Evolutionary conservation across 768 basidiomycete genomes (phyloP).

Genomic region (Scleroderma citrinum): DNA sequence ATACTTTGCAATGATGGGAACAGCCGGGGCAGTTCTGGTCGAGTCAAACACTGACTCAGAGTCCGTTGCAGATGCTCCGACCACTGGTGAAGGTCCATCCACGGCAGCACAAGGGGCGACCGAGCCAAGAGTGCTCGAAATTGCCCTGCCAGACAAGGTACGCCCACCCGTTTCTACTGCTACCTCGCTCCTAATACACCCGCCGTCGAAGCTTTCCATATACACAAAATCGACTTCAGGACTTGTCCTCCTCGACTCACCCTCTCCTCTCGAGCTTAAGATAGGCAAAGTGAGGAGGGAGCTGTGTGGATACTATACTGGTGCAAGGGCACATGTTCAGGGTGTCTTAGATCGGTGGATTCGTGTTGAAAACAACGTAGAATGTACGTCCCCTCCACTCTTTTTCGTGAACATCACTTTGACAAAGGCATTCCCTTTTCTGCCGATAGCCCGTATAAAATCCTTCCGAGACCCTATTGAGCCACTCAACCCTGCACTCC

Average conservation of each 20-base stretch:
- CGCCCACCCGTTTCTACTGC: not conserved
- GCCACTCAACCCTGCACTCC: slow-evolving; percentile 78
- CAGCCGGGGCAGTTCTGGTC: slow-evolving; percentile 10
- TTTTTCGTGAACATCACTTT: not conserved
- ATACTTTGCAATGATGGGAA: slow-evolving; percentile 14
- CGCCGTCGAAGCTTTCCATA: slow-evolving; percentile 64
- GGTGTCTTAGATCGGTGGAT: slow-evolving; percentile 78
- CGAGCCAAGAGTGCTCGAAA: slow-evolving; percentile 3
- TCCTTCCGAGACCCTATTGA: slow-evolving; percentile 76
- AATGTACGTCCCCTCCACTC: slow-evolving; percentile 47
- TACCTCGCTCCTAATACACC: not conserved
- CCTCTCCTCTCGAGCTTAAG: slow-evolving; percentile 67
- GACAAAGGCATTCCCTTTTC: not conserved
- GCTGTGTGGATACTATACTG: slow-evolving; percentile 47
- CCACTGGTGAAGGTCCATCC: not conserved
- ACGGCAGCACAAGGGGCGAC: no score
- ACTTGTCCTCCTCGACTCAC: slow-evolving; percentile 66
- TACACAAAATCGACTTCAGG: slow-evolving; percentile 62
- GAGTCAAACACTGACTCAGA: slow-evolving; percentile 9
- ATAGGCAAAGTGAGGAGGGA: slow-evolving; percentile 67
- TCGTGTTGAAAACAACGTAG: slow-evolving; percentile 75
- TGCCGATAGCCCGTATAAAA: slow-evolving; percentile 64
- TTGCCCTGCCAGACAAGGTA: slow-evolving; percentile 23
- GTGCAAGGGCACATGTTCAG: slow-evolving; percentile 64
- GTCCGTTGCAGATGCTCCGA: not conserved